These are phyloP conservation scores for Sisymbrium altissimum DNA, from an alignment of 345 rosid genomes.

Conservation along the genomic window DNA sequence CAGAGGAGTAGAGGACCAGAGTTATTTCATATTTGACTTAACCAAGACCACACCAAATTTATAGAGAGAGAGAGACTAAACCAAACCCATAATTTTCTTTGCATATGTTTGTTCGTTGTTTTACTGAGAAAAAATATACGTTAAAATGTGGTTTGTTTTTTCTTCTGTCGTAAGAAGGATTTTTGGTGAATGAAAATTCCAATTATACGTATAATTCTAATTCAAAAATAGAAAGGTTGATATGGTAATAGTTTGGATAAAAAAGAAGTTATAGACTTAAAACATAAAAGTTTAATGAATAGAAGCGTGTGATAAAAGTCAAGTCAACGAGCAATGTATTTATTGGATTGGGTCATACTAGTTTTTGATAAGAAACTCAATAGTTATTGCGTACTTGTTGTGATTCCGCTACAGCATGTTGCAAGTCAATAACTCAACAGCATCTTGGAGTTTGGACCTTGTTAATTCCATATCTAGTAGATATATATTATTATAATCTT, in stretches of 20 bases:
- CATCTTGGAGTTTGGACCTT: slow-evolving; percentile 5
- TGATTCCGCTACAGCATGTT: too few species aligned
- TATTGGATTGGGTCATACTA: neutral
- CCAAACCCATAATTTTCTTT: neutral
- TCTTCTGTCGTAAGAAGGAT: neutral
- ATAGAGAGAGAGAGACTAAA: slow-evolving; percentile 12
- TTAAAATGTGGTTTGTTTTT: neutral
- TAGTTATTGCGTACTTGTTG: neutral
- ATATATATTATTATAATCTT: slow-evolving; percentile 1
- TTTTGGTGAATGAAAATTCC: neutral
- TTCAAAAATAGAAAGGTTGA: neutral
- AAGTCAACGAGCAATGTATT: slow-evolving; percentile 11
- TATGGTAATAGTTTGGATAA: neutral
- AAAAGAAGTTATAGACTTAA: neutral
- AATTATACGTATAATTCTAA: neutral
- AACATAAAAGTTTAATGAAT: neutral
- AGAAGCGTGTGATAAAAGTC: slow-evolving; percentile 11
- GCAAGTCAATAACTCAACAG: neutral
- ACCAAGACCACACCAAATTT: neutral
- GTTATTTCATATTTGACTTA: slow-evolving; percentile 11
- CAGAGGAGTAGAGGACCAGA: neutral
- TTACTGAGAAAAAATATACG: neutral
- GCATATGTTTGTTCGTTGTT: neutral
- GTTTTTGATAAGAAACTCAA: neutral
- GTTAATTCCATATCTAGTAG: neutral